A percentile compares a stretch with the other conserved stretches of the same genome.
Evolutionary conservation across 768 basidiomycete species (phyloP).

Genomic region (Megacollybia marginata): DNA sequence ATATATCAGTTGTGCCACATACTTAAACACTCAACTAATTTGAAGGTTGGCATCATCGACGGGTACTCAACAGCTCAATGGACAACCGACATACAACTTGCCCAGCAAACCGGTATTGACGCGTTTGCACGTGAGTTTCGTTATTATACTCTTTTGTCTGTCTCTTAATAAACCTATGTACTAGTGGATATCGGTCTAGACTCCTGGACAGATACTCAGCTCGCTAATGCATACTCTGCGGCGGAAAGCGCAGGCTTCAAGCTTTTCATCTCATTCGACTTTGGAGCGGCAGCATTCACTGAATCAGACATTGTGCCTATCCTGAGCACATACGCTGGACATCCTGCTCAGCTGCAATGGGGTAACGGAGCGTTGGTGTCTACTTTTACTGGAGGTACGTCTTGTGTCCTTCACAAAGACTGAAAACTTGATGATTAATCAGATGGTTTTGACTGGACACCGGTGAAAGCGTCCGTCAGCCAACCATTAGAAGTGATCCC

Average conservation of each 20-base stretch:
- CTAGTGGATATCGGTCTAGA: neutral
- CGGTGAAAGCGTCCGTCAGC: neutral
- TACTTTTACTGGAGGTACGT: neutral
- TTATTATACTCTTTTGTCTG: neutral
- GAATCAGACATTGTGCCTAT: neutral
- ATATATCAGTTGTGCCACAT: neutral
- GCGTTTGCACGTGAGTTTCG: constrained; percentile 2
- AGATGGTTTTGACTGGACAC: neutral
- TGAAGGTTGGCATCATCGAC: neutral
- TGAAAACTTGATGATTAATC: neutral
- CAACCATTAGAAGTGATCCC: neutral
- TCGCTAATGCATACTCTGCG: constrained; percentile 3
- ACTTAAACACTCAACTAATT: neutral
- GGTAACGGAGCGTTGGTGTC: neutral
- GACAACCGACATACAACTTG: constrained; percentile 3
- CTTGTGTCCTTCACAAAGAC: neutral
- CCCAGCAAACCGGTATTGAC: constrained; percentile 3
- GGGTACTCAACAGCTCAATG: neutral
- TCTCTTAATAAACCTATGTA: neutral
- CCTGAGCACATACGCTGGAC: neutral
- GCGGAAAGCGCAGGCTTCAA: constrained; percentile 4
- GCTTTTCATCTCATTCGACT: constrained; percentile 7
- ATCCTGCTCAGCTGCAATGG: neutral
- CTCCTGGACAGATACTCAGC: constrained; percentile 3
- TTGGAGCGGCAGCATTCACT: neutral